These are phyloP conservation scores for Coemansia sp. DNA, from an alignment of 192 early-diverging fungal genomes.

Conservation along the genomic window DNA sequence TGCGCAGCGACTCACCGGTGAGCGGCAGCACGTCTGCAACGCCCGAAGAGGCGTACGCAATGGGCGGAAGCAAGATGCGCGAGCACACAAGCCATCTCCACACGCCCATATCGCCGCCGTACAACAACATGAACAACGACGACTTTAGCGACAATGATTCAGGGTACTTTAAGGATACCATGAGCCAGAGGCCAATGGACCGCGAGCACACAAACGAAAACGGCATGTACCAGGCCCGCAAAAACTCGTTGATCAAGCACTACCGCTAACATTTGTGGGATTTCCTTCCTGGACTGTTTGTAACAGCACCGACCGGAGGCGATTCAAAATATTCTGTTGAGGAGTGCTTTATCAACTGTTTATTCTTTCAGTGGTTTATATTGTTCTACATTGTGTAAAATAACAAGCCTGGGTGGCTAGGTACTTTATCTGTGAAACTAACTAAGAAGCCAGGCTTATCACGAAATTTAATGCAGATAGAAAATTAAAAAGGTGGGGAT, in stretches of 20 bases:
- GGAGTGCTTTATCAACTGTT: no score
- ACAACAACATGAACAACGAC: constrained; percentile 10
- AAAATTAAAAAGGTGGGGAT: background rate
- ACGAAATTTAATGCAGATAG: no score
- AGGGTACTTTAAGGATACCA: constrained; percentile 38
- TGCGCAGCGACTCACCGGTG: constrained; percentile 12
- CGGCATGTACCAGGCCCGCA: constrained; percentile 33
- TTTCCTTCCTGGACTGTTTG: no score
- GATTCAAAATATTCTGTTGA: no score
- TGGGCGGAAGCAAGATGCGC: constrained; percentile 7
- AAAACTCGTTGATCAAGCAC: constrained; percentile 43
- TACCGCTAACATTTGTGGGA: constrained; percentile 6
- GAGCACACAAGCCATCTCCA: constrained; percentile 7
- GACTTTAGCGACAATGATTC: constrained; percentile 25
- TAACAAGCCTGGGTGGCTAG: no score
- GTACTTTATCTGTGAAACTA: no score
- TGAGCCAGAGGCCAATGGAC: constrained; percentile 8
- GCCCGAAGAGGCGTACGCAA: constrained; percentile 7
- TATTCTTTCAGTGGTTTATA: no score
- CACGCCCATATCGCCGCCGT: constrained; percentile 30
- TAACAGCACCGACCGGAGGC: no score
- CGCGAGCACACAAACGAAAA: constrained; percentile 24
- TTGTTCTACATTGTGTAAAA: no score
- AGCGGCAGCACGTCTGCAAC: constrained; percentile 5
- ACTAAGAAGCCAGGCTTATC: no score